Base-by-base conservation (phyloP, 2,329 filamentous ascomycete genomes). In the Chaetomiaceae sp. region DNA sequence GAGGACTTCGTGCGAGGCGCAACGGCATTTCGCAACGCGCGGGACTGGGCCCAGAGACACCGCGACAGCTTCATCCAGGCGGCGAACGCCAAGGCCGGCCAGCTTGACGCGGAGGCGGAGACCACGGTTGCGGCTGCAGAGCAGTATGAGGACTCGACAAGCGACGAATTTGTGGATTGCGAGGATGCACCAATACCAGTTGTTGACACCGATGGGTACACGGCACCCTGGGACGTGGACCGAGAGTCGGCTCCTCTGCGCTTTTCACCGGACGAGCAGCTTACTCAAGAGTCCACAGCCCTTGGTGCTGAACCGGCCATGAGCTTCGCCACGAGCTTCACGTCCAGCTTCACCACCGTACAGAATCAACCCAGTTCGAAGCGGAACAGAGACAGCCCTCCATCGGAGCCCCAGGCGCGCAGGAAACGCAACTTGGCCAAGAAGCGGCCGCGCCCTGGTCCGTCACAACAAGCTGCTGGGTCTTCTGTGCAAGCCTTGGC, bases 1-100 rank as follows among this genome's bases (percentile, higher is more conserved):
- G 57, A 70, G 3, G 57, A 42, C 1, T 73, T 71, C 51, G 40
- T 60, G 14, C 14, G 63, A 48, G 71, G 70, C 20, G 64, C 62
- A 7, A 63, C 61, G 4, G 67, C 67, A 43, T 70, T 70, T 51
- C 64, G 71, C 41, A 73, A 74, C 58, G 56, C 58, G 0, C 60
- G 69, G 51, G 68, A 73, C 37, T 57, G 66, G 55, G 68, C 71
- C 3, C 61, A 64, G 50, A 51, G 60, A 19, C 57, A 71, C 43
- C 66, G 72, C 9, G 63, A 71, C 50, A 37, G 30, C 14, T 63
- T 70, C 44, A 60, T 61, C 27, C 50, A 55, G 39, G 48, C 39
- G 3, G 59, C 58, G 43, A 61, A 62, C 45, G 44, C 53, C 38
- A 60, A 41, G 17, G 23, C 23, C 5, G 5, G 23, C 23, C 23